Base-by-base conservation (phyloP, 352 stramenopile species). In the Globisporangium cederbergense region DNA sequence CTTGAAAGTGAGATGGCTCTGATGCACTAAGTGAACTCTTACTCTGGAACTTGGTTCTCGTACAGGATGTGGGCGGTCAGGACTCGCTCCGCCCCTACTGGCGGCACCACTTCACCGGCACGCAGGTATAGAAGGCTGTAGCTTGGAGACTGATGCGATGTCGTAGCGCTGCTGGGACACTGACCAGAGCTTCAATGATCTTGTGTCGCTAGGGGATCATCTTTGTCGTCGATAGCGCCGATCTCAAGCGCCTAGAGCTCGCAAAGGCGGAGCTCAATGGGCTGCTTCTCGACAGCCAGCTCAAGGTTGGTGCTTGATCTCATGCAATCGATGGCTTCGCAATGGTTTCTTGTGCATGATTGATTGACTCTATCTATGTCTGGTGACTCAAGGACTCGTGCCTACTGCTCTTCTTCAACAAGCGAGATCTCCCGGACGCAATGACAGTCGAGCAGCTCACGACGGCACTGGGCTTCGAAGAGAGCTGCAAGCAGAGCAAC, bases 21-120 rank as follows among this genome's bases (percentile, higher is more conserved):
- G 11, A 46, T 46, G 13, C 11, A 36, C 1, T 47, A 20, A n/a
- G 4, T 47, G 4, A 4, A 34, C 30, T 57, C 36, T 20, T 18
- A 28, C 42, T 47, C 18, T 50, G 51, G 30, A 30, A 22, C 51
- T 9, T 28, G 2, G 22, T 28, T 57, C 50, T 43, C 42, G 50
- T 60, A 34, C 66, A 93, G 83, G 86, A 95, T 62, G 86, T 95
- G 18, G 86, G 86, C 30, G 84, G 86, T 0, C 84, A 93, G 54
- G 83, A 95, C 73, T 86, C 81, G 14, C 62, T 94, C 40, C 75
- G 85, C 42, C 85, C 87, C 22, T 93, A 93, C 49, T 95, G 83
- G 85, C 74, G 87, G 32, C 87, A 95, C 68, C 85, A 93, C 59
- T 93, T 93, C 66, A 95, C 84, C 9, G 85, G 83, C 47, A 93